Conservation (phyloP, 495 filamentous ascomycete genomes). For the Staphylotrichum tortipilum region DNA sequence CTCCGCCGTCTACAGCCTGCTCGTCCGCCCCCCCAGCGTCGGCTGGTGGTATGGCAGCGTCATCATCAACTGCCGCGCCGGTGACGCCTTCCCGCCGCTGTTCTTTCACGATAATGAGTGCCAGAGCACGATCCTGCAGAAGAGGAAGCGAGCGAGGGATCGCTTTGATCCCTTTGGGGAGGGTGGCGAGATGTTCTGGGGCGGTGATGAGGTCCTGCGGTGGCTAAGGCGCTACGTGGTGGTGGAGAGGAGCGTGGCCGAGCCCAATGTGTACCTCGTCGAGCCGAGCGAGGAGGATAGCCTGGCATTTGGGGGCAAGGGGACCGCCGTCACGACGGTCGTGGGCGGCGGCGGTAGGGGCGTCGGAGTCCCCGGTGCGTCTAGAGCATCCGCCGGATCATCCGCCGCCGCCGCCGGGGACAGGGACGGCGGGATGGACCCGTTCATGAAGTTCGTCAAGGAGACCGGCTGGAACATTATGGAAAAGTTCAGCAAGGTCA, state of each 20-base stretch:
- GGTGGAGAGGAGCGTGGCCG: slow-evolving; percentile 72
- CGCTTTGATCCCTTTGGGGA: slow-evolving; percentile 86
- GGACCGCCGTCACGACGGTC: slow-evolving; percentile 36
- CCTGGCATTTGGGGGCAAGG: slow-evolving; percentile 63
- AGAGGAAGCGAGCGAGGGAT: slow-evolving; percentile 72
- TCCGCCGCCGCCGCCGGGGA: slow-evolving; percentile 22
- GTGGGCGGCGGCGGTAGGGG: slow-evolving; percentile 15
- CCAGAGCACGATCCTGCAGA: slow-evolving; percentile 87
- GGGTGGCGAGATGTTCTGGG: slow-evolving; percentile 85
- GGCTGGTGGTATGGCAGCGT: slow-evolving; percentile 98
- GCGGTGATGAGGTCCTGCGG: slow-evolving; percentile 87
- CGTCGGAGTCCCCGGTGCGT: slow-evolving; percentile 16
- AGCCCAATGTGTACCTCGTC: slow-evolving; percentile 82
- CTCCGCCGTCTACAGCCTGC: slow-evolving; percentile 77
- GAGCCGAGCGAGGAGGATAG: slow-evolving; percentile 81
- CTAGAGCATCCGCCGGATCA: background rate
- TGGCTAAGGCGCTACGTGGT: slow-evolving; percentile 80
- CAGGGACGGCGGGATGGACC: slow-evolving; percentile 79
- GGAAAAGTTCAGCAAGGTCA: slow-evolving; percentile 92
- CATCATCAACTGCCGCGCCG: slow-evolving; percentile 81
- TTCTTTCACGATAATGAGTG: slow-evolving; percentile 98
- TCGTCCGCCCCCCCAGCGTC: slow-evolving; percentile 83
- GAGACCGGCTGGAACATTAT: slow-evolving; percentile 93
- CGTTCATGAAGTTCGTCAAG: slow-evolving; percentile 87
- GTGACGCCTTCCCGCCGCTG: slow-evolving; percentile 86